Conservation (phyloP, 345 rosid genomes). For the Linum trigynum region DNA sequence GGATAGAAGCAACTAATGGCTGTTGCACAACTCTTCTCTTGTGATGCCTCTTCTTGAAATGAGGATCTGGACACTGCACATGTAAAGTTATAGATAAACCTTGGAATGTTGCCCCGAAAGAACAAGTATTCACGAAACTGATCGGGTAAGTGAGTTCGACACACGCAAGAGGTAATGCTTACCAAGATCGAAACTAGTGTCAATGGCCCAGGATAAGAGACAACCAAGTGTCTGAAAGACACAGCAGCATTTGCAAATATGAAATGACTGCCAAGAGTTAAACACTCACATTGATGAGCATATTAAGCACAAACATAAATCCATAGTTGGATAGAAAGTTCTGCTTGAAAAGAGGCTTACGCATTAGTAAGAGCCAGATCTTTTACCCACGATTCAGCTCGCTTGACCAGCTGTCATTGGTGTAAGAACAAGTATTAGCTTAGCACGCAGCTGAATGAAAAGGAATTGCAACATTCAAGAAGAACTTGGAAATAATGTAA, state of each 20-base stretch:
- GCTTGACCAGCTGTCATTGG: conserved; percentile 53
- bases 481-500: conserved; percentile 23
- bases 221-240: conserved; percentile 54
- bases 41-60: conserved; percentile 85
- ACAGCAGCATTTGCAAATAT: conserved; percentile 69
- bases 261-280: conserved; percentile 58
- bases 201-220: conserved; percentile 71
- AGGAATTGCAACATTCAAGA: conserved; percentile 9
- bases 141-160: no score
- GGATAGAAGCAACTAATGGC: conserved; percentile 56
- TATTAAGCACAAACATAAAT: not conserved
- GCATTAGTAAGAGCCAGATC: conserved; percentile 62
- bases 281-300: conserved; percentile 15
- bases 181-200: conserved; percentile 80
- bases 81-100: not conserved
- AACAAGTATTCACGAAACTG: not conserved
- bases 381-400: conserved; percentile 72
- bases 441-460: not conserved
- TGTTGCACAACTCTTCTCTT: conserved; percentile 87
- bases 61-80: conserved; percentile 92
- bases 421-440: conserved; percentile 15
- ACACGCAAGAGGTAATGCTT: conserved; percentile 13
- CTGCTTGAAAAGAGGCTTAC: conserved; percentile 31
- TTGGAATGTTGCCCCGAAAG: not conserved
- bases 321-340: not conserved